Percentiles rank a stretch among this genome's conserved stretches.
Evolutionary conservation across 2,329 filamentous ascomycete genomes (phyloP).

Genomic region (Fusarium sp.): DNA sequence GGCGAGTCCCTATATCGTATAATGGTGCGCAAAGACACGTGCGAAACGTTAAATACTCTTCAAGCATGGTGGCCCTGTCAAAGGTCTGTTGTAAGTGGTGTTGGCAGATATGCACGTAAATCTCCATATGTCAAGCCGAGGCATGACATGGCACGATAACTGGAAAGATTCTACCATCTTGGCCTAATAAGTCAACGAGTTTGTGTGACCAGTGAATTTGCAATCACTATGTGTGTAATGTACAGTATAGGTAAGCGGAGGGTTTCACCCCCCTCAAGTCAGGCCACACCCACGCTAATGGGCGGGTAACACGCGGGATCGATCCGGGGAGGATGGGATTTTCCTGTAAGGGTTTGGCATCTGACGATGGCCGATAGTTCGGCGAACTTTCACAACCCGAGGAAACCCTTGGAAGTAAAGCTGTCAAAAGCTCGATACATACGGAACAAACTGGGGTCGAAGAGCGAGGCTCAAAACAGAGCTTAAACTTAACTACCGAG

Average conservation of each 20-base stretch:
- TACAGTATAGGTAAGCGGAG: background rate
- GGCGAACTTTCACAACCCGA: conserved; percentile 9
- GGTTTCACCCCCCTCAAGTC: conserved; percentile 3
- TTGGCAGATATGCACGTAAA: background rate
- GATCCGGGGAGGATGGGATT: conserved; percentile 36
- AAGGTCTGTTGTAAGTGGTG: background rate
- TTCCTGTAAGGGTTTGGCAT: conserved; percentile 28
- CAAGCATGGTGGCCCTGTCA: background rate
- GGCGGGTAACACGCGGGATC: conserved; percentile 31
- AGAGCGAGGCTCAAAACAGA: background rate
- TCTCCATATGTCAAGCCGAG: conserved; percentile 12
- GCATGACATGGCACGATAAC: background rate
- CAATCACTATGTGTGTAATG: background rate
- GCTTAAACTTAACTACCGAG: background rate
- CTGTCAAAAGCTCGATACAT: background rate
- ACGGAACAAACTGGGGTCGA: background rate
- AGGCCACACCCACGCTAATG: conserved; percentile 29
- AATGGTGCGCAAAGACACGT: conserved; percentile 27
- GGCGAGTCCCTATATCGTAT: background rate
- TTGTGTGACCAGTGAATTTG: background rate
- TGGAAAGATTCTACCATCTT: background rate
- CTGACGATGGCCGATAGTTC: conserved; percentile 13
- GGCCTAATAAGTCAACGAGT: background rate
- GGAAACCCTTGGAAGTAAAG: background rate
- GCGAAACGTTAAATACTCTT: conserved; percentile 29